Conservation (phyloP, 1,139 yeast genomes). For the Saccharomyces hybrid region DNA sequence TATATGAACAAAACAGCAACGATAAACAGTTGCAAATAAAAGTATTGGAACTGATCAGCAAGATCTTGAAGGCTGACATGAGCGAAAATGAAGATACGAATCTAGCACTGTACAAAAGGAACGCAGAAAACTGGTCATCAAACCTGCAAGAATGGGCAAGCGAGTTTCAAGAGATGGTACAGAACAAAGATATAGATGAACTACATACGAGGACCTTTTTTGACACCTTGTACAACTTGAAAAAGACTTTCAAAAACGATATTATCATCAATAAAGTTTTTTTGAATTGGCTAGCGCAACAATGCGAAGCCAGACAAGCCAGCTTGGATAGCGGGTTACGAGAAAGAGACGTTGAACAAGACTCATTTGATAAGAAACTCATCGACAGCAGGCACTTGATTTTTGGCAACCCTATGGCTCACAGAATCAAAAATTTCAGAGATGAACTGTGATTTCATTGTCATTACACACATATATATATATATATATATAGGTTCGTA, state of each 20-base stretch:
- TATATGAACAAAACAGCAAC: slow-evolving; percentile 14
- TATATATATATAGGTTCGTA: background rate
- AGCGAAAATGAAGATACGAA: slow-evolving; percentile 1
- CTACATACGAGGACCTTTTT: slow-evolving; percentile 40
- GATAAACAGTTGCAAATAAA: slow-evolving; percentile 28
- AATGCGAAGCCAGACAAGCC: slow-evolving; percentile 39
- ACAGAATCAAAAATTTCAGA: slow-evolving; percentile 26
- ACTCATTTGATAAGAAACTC: slow-evolving; percentile 40
- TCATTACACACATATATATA: slow-evolving; percentile 1
- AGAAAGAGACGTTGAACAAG: slow-evolving; percentile 29
- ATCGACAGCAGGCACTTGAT: slow-evolving; percentile 58
- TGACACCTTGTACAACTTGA: slow-evolving; percentile 37
- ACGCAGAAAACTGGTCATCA: slow-evolving; percentile 9
- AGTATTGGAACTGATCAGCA: slow-evolving; percentile 27
- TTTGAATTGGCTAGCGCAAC: slow-evolving; percentile 55
- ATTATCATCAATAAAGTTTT: slow-evolving; percentile 34
- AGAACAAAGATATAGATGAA: slow-evolving; percentile 31
- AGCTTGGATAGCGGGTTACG: slow-evolving; percentile 21
- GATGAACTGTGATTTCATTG: slow-evolving; percentile 16
- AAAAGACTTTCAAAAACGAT: slow-evolving; percentile 17
- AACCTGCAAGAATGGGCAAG: slow-evolving; percentile 23
- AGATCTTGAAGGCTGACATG: slow-evolving; percentile 8
- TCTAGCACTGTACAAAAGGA: slow-evolving; percentile 2
- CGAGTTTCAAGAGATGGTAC: slow-evolving; percentile 21
- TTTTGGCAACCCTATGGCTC: slow-evolving; percentile 75